These are phyloP conservation scores for Helminthosporium solani DNA, from an alignment of 2,329 filamentous ascomycete genomes.

Conservation along the genomic window DNA sequence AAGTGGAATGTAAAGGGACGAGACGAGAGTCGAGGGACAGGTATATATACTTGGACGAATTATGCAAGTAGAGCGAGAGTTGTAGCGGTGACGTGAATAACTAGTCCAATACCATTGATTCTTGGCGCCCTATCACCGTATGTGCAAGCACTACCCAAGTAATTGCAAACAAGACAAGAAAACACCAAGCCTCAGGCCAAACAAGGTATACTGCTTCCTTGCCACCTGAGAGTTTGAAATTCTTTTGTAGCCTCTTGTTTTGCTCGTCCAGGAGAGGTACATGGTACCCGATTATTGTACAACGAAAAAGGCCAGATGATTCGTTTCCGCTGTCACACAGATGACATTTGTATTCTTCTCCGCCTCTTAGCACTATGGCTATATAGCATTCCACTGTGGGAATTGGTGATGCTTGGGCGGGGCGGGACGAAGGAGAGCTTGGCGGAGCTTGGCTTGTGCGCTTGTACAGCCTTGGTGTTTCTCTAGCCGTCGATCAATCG, in stretches of 20 bases:
- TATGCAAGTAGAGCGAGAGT: no score
- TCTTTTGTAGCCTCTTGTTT: no score
- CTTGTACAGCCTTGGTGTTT: slow-evolving; percentile 1
- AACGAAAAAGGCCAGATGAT: neutral
- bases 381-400: neutral
- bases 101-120: no score
- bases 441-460: neutral
- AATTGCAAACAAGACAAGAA: neutral
- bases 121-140: no score
- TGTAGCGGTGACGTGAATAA: no score
- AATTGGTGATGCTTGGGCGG: neutral
- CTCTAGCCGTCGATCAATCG: neutral
- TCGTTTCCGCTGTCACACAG: neutral
- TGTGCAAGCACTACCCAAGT: neutral
- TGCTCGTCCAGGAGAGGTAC: no score
- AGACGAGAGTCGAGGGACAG: no score
- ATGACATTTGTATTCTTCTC: neutral
- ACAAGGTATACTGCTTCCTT: no score
- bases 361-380: neutral
- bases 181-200: neutral
- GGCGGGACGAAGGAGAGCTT: neutral
- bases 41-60: no score
- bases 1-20: no score
- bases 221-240: no score
- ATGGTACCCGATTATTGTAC: no score